phyloP scores from a whole-genome alignment of 179 eudicot species.

The Actinidia chinensis region DNA sequence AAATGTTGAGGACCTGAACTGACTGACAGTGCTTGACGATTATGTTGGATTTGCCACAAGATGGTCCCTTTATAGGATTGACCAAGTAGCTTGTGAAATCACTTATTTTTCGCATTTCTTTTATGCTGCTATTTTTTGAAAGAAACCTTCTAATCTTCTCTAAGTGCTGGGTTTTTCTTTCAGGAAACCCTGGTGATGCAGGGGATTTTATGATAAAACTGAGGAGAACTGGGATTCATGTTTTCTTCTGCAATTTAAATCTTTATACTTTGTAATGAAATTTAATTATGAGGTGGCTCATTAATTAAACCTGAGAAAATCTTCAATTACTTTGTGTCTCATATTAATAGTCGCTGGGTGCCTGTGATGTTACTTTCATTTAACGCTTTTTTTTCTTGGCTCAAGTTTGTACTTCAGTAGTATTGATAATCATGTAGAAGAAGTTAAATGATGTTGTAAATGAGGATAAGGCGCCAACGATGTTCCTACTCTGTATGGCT shows the following conservation, averaged over 20 bases:
- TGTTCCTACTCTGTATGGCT: slow-evolving; percentile 83
- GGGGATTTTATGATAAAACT: too few species aligned
- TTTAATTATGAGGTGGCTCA: not conserved
- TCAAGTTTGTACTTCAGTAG: slow-evolving; percentile 88
- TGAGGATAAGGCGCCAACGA: slow-evolving; percentile 88
- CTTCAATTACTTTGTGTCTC: not conserved
- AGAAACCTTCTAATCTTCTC: not conserved
- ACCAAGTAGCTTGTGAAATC: not conserved
- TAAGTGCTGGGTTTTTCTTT: too few species aligned
- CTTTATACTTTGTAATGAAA: not conserved
- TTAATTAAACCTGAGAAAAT: not conserved
- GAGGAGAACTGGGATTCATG: not conserved
- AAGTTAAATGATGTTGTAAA: slow-evolving; percentile 75
- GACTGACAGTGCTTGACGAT: not conserved
- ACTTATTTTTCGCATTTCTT: not conserved
- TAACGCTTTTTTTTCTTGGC: slow-evolving; percentile 11
- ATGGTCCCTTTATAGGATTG: not conserved
- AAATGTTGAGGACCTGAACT: not conserved
- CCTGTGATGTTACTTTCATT: not conserved
- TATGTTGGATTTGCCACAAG: not conserved
- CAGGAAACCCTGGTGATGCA: too few species aligned
- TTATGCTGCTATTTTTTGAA: not conserved
- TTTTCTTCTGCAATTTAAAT: not conserved
- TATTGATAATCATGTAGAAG: slow-evolving; percentile 87
- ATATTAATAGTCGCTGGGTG: not conserved